phyloP scores from a whole-genome alignment of 164 flowering plant species.

The Dillenia turbinata region DNA sequence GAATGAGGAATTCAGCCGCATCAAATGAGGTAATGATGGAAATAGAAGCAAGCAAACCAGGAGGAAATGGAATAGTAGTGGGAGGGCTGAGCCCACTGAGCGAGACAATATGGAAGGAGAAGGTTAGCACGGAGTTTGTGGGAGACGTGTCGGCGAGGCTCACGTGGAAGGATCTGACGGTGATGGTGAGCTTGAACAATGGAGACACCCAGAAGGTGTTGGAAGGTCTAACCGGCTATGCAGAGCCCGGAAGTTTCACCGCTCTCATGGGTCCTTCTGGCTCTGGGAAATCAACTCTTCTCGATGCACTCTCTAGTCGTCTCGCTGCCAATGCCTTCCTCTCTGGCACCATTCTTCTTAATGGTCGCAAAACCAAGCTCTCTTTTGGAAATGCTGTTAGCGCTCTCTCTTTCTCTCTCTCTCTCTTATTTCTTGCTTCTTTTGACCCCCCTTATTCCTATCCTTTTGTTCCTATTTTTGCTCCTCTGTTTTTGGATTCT shows the following conservation, averaged over 20 bases:
- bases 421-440: not conserved
- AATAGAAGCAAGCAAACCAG: constrained; percentile 45
- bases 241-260: constrained; percentile 75
- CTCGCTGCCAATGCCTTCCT: constrained; percentile 86
- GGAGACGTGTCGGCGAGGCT: constrained; percentile 87
- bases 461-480: not conserved
- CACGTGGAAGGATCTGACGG: constrained; percentile 88
- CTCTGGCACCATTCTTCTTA: constrained; percentile 73
- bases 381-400: constrained; percentile 91
- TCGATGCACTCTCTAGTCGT: constrained; percentile 85
- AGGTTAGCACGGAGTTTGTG: constrained; percentile 34
- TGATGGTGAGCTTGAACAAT: constrained; percentile 54
- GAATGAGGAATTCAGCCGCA: constrained; percentile 1
- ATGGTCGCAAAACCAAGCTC: constrained; percentile 80
- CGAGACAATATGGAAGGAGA: constrained; percentile 79
- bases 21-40: constrained; percentile 37
- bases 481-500: not conserved
- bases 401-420: constrained; percentile 4
- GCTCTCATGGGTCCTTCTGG: constrained; percentile 98
- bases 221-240: constrained; percentile 75
- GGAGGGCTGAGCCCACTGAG: constrained; percentile 77
- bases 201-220: constrained; percentile 75
- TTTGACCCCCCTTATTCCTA: not conserved
- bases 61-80: constrained; percentile 25
- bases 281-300: constrained; percentile 87